phyloP scores from a whole-genome alignment of 208 protist genomes.

The Trypanosoma melophagium region DNA sequence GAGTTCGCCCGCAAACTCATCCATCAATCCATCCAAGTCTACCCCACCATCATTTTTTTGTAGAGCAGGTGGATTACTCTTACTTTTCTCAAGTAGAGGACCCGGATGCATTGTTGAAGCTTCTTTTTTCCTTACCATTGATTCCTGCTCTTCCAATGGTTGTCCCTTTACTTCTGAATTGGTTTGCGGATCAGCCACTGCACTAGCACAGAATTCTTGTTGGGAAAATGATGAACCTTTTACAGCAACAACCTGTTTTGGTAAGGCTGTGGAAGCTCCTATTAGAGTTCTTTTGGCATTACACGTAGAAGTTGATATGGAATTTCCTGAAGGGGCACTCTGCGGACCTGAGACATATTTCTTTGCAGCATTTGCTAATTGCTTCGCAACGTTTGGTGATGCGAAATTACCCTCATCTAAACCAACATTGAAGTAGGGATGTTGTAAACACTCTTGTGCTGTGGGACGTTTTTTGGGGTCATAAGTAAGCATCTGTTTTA shows the following conservation, averaged over 20 bases:
- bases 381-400: constrained; percentile 39
- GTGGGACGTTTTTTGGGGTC: constrained; percentile 94
- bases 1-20: constrained; percentile 75
- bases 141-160: too few species aligned
- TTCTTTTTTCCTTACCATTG: not conserved
- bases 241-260: constrained; percentile 4
- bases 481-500: constrained; percentile 93
- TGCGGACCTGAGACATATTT: constrained; percentile 32
- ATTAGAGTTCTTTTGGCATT: constrained; percentile 6
- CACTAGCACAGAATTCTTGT: constrained; percentile 16
- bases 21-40: constrained; percentile 68
- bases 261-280: constrained; percentile 18
- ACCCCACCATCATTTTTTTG: constrained; percentile 30
- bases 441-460: constrained; percentile 92
- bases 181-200: constrained; percentile 7
- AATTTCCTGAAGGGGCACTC: constrained; percentile 47
- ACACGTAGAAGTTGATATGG: not conserved
- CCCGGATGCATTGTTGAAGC: not conserved
- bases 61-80: not conserved
- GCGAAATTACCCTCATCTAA: constrained; percentile 56
- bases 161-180: not conserved
- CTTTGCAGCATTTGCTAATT: constrained; percentile 51
- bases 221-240: constrained; percentile 9
- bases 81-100: not conserved
- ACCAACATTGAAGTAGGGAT: constrained; percentile 88